phyloP scores from a whole-genome alignment of 192 early-diverging fungal genomes.

The Pilaira anomala region DNA sequence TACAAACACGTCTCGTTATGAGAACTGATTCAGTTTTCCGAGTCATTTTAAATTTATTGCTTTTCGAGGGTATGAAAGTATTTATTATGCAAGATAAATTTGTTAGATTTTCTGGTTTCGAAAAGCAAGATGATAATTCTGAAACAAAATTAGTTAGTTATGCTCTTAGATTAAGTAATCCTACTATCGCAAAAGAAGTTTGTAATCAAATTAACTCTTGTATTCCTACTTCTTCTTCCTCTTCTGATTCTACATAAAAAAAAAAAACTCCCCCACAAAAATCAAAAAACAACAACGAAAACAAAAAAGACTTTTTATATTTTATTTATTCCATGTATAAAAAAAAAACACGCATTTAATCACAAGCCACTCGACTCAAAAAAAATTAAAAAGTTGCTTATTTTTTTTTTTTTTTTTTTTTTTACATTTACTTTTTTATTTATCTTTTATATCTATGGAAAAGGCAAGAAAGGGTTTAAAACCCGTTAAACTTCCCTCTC shows the following conservation, averaged over 20 bases:
- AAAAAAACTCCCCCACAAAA: not conserved
- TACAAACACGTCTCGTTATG: conserved; percentile 37
- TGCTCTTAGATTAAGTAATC: conserved; percentile 23
- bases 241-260: not conserved
- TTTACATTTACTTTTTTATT: not conserved
- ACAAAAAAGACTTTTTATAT: not conserved
- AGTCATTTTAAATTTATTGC: conserved; percentile 39
- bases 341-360: no score
- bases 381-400: no score
- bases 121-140: conserved; percentile 14
- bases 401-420: no score
- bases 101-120: conserved; percentile 36
- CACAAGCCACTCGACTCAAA: no score
- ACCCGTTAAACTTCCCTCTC: conserved; percentile 16
- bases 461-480: conserved; percentile 17
- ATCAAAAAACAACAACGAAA: not conserved
- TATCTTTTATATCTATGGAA: not conserved
- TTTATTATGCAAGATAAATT: conserved; percentile 40
- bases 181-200: conserved; percentile 23
- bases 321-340: no score
- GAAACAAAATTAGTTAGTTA: conserved; percentile 26
- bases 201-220: conserved; percentile 26
- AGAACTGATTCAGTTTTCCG: conserved; percentile 41
- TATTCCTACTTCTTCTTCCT: conserved; percentile 8
- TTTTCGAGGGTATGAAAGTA: conserved; percentile 40